phyloP scores from a whole-genome alignment of 148 eudicot genomes.

The Talinum fruticosum region DNA sequence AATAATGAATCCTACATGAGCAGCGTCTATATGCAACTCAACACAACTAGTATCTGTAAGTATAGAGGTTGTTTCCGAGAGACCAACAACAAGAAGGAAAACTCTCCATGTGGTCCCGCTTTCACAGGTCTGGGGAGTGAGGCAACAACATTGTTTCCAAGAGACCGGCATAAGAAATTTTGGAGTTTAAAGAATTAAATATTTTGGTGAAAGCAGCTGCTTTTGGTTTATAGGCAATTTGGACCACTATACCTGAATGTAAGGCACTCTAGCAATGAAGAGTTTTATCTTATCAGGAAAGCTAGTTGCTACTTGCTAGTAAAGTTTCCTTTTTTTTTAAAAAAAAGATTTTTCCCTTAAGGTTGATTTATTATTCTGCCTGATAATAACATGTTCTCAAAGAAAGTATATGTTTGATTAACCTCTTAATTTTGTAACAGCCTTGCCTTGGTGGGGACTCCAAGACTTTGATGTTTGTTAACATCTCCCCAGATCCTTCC shows the following conservation, averaged over 20 bases:
- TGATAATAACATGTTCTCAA: not conserved
- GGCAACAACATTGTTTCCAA: too few species aligned
- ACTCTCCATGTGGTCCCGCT: too few species aligned
- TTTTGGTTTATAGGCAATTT: not conserved
- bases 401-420: not conserved
- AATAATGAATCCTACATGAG: not conserved
- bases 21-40: not conserved
- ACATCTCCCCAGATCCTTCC: conserved; percentile 76
- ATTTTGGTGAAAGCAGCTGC: not conserved
- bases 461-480: conserved; percentile 91
- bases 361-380: not conserved
- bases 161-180: not conserved
- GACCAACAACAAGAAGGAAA: too few species aligned
- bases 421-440: conserved; percentile 39
- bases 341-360: not conserved
- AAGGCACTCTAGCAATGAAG: not conserved
- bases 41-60: not conserved
- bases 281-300: not conserved
- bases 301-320: not conserved
- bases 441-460: conserved; percentile 99
- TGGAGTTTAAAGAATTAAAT: not conserved
- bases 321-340: not conserved
- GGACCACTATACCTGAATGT: not conserved
- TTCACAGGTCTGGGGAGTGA: too few species aligned
- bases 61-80: too few species aligned